phyloP scores from a whole-genome alignment of 2,329 filamentous ascomycete species.

The Penicillium decumbens region DNA sequence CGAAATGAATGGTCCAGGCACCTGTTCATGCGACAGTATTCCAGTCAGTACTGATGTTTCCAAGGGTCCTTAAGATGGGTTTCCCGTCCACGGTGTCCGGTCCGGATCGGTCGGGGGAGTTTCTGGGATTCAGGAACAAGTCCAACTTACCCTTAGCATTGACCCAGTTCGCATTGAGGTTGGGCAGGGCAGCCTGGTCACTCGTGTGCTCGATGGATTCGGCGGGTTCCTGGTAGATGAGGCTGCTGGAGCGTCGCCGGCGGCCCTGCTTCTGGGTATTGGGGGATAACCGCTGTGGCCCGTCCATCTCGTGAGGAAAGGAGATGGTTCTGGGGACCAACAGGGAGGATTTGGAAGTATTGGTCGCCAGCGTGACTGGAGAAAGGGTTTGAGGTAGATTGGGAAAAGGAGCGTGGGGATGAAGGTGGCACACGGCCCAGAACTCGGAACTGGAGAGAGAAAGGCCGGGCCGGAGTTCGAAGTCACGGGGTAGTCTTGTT shows the following conservation, averaged over 20 bases:
- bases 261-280: conserved; percentile 64
- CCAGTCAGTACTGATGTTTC: conserved; percentile 15
- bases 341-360: conserved; percentile 89
- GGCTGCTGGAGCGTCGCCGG: conserved; percentile 92
- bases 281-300: conserved; percentile 53
- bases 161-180: conserved; percentile 97
- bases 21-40: conserved; percentile 51
- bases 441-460: conserved; percentile 18
- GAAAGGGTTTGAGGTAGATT: conserved; percentile 15
- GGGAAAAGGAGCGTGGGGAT: conserved; percentile 29
- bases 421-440: conserved; percentile 23
- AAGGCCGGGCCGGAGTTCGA: conserved; percentile 19
- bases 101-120: conserved; percentile 5
- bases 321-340: conserved; percentile 84
- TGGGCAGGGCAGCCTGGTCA: conserved; percentile 90
- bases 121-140: neutral
- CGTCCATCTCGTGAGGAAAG: conserved; percentile 79
- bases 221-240: conserved; percentile 94
- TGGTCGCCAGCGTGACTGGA: conserved; percentile 26
- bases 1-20: conserved; percentile 95
- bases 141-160: conserved; percentile 83
- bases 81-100: conserved; percentile 10
- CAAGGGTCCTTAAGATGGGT: conserved; percentile 2
- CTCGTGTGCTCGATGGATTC: conserved; percentile 97
- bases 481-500: conserved; percentile 6